Conservation (phyloP, 352 stramenopile species). For the Pythium apleroticum region DNA sequence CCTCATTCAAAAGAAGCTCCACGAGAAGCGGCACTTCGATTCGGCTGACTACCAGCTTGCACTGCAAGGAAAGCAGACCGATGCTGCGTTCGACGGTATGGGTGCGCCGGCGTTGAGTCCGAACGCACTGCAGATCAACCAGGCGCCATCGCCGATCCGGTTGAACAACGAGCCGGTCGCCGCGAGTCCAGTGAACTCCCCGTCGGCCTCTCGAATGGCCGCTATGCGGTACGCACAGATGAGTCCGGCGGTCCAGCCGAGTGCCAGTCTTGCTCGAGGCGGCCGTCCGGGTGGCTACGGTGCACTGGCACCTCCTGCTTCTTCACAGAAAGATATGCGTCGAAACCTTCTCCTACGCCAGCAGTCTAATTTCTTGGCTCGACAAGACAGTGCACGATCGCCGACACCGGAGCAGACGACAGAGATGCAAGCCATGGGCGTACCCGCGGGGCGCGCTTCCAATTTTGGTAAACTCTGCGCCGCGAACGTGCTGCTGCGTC, state of each 20-base stretch:
- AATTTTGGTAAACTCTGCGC: constrained; percentile 70
- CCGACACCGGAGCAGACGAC: neutral
- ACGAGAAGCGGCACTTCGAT: constrained; percentile 70
- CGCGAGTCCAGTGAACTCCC: constrained; percentile 40
- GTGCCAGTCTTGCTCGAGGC: neutral
- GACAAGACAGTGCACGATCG: constrained; percentile 3
- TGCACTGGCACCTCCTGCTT: neutral
- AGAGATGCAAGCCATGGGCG: neutral
- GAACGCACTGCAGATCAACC: constrained; percentile 3
- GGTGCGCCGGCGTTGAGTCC: constrained; percentile 15
- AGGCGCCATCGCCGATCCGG: constrained; percentile 24
- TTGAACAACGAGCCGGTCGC: constrained; percentile 32
- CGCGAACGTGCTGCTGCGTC: constrained; percentile 73
- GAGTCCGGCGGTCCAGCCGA: constrained; percentile 45
- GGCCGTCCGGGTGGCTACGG: neutral
- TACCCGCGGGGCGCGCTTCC: constrained; percentile 7
- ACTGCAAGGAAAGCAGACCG: constrained; percentile 20
- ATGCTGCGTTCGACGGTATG: constrained; percentile 25
- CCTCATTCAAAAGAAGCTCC: constrained; percentile 70
- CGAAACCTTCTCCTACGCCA: constrained; percentile 20
- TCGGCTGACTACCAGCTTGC: constrained; percentile 78
- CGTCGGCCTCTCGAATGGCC: constrained; percentile 36
- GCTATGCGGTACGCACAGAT: constrained; percentile 36
- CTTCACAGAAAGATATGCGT: constrained; percentile 14
- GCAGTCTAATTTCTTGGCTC: constrained; percentile 23